Base-by-base conservation (phyloP, 768 basidiomycete species). In the Agaricus blazei region DNA sequence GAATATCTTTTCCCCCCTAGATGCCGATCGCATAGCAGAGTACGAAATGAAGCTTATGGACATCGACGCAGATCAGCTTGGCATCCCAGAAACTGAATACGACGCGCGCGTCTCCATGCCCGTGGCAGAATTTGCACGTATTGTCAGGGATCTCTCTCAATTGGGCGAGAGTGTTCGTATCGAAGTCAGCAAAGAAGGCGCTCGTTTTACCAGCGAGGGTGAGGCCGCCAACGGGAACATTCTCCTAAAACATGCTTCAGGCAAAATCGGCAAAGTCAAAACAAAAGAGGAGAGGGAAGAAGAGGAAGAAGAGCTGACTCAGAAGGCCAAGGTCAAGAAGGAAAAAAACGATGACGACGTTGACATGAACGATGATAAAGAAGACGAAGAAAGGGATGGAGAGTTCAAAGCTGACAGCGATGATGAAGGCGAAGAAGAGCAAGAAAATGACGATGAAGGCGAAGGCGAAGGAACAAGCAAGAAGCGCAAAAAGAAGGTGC, bases 41-140 rank as follows among this genome's bases (percentile, higher is more conserved):
- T 99, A 99, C 73, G 94, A 97, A 63, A 92, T 99, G 88, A 98
- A 98, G 70, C 84, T 98, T 51, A 98, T 99, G 96, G 96, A 98
- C 65, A 99, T 99, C 66, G 96, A 99, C 69, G 77, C 91, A 24
- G 97, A 99, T 72, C 86, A 84, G 44, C 87, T 98, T 50, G 88
- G 88, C 47, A 98, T 98, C 65, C 97, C 97, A 14, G 95, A 98
- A 60, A 99, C 97, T 2, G 89, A 95, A 48, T 99, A 98, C 70
- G 96, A 98, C 64, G 92, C 93, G 3, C 87, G 88, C 54, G 85
- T 98, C 47, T 85, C 86, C 19, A 85, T 99, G 83, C 81, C 90
- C 7, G 82, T 93, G 0, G 57, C 76, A 36, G 97, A 99, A 68
- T 98, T 99, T 66, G 72, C 85, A 27, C 85, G 95, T 51, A 98